phyloP scores from a whole-genome alignment of 2,329 filamentous ascomycete species.

The Ploettnerulaceae sp. region DNA sequence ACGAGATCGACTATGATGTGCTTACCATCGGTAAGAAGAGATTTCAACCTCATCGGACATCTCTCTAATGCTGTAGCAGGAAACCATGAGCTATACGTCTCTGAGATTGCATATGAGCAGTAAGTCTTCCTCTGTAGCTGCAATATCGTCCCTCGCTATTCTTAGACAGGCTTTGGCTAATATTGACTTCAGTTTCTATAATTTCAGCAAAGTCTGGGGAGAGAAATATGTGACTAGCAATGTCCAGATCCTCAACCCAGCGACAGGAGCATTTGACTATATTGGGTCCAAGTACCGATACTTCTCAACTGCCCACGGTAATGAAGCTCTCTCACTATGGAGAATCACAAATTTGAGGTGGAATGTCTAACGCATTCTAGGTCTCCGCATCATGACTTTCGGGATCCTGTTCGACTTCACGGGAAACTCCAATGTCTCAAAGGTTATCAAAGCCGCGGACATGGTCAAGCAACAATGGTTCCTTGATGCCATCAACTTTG shows the following conservation, averaged over 20 bases:
- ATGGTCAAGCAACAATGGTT: slow-evolving; percentile 85
- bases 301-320: slow-evolving; percentile 83
- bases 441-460: slow-evolving; percentile 71
- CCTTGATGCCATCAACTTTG: slow-evolving; percentile 63
- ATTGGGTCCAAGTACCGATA: slow-evolving; percentile 78
- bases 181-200: slow-evolving; percentile 40
- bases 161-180: no score
- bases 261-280: slow-evolving; percentile 64
- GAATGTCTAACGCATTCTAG: slow-evolving; percentile 3
- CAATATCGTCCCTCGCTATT: no score
- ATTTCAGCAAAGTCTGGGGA: slow-evolving; percentile 71
- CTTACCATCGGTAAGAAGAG: slow-evolving; percentile 56
- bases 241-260: slow-evolving; percentile 74
- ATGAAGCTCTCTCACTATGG: background rate
- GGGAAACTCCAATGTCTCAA: slow-evolving; percentile 82
- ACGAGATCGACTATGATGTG: slow-evolving; percentile 74
- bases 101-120: slow-evolving; percentile 47
- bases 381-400: slow-evolving; percentile 39
- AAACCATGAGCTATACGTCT: slow-evolving; percentile 90
- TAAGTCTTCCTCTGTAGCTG: slow-evolving; percentile 1
- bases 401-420: slow-evolving; percentile 93
- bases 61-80: slow-evolving; percentile 34
- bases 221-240: slow-evolving; percentile 84
- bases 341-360: background rate
- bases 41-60: background rate